Evolutionary conservation across 2,329 filamentous ascomycete genomes (phyloP).

Genomic region (Ophiosphaerella narmari): DNA sequence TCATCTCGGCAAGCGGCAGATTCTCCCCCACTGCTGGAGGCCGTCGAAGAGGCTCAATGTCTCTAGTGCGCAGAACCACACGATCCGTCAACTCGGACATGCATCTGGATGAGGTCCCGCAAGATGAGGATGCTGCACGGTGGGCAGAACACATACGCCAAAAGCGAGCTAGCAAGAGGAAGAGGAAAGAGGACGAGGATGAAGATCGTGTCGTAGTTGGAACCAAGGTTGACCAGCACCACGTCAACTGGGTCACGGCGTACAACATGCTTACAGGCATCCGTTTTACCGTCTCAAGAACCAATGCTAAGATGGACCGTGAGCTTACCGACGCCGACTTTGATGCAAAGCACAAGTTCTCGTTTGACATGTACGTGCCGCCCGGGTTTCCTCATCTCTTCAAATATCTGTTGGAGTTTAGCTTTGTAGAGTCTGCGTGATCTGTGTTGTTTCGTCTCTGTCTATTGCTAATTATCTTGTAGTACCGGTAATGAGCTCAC

Average conservation of each 20-base stretch:
- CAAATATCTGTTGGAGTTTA: conserved; percentile 17
- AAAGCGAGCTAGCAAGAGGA: conserved; percentile 85
- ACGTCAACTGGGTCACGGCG: conserved; percentile 95
- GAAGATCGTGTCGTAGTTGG: conserved; percentile 89
- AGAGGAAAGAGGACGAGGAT: conserved; percentile 85
- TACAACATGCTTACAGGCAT: conserved; percentile 99
- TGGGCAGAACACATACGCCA: conserved; percentile 94
- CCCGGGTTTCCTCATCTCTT: conserved; percentile 21
- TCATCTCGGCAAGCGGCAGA: conserved; percentile 72
- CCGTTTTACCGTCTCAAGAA: conserved; percentile 92
- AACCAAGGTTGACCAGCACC: conserved; percentile 95
- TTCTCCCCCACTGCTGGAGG: conserved; percentile 74
- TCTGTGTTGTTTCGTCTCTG: conserved; percentile 1
- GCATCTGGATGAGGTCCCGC: conserved; percentile 79
- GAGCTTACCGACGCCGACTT: conserved; percentile 91
- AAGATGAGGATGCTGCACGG: conserved; percentile 86
- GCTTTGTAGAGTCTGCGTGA: conserved; percentile 16
- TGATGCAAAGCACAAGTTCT: conserved; percentile 93
- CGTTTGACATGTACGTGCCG: conserved; percentile 86
- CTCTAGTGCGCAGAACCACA: conserved; percentile 77
- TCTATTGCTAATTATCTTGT: conserved; percentile 37
- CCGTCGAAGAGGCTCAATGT: conserved; percentile 79
- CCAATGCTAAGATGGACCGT: conserved; percentile 94
- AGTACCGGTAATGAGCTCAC: conserved; percentile 96
- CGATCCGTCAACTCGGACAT: conserved; percentile 84